These are phyloP conservation scores for Cyclotella baltica DNA, from an alignment of 108 stramenopile genomes.

Conservation along the genomic window DNA sequence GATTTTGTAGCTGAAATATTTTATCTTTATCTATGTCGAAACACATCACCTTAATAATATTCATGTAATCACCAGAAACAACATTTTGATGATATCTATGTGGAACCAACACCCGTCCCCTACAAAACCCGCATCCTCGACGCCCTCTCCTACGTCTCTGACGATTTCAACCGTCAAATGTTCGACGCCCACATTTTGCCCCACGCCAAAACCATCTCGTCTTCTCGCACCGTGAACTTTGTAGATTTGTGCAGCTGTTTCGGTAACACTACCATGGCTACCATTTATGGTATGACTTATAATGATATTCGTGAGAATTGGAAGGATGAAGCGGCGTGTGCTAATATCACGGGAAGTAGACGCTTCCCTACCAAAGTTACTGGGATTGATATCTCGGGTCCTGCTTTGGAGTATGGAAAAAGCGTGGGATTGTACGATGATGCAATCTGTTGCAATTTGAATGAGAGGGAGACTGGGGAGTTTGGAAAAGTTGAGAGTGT, in stretches of 20 bases:
- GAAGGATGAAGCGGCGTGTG: constrained; percentile 46
- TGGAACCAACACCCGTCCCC: constrained; percentile 49
- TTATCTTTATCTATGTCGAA: too few relatives aligned
- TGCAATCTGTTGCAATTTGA: constrained; percentile 43
- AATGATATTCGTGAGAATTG: constrained; percentile 56
- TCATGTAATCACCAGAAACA: constrained; percentile 38
- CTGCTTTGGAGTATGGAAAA: constrained; percentile 53
- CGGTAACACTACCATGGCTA: constrained; percentile 64
- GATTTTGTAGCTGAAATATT: not conserved
- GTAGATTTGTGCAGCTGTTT: constrained; percentile 57
- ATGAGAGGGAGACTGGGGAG: constrained; percentile 21
- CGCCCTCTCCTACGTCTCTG: constrained; percentile 45
- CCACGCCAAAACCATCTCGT: not conserved
- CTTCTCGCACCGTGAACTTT: constrained; percentile 30
- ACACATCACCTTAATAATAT: too few relatives aligned
- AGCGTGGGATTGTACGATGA: constrained; percentile 48
- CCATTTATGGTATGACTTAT: constrained; percentile 55
- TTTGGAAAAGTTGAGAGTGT: constrained; percentile 19
- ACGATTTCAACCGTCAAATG: constrained; percentile 54
- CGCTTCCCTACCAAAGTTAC: constrained; percentile 35
- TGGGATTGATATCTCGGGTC: constrained; percentile 49
- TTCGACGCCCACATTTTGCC: constrained; percentile 53
- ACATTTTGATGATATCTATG: constrained; percentile 62
- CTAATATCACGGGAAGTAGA: constrained; percentile 24
- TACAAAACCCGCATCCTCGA: constrained; percentile 59